These are phyloP conservation scores for Aspergillus heteromorphus DNA, from an alignment of 495 filamentous ascomycete genomes.

Conservation along the genomic window DNA sequence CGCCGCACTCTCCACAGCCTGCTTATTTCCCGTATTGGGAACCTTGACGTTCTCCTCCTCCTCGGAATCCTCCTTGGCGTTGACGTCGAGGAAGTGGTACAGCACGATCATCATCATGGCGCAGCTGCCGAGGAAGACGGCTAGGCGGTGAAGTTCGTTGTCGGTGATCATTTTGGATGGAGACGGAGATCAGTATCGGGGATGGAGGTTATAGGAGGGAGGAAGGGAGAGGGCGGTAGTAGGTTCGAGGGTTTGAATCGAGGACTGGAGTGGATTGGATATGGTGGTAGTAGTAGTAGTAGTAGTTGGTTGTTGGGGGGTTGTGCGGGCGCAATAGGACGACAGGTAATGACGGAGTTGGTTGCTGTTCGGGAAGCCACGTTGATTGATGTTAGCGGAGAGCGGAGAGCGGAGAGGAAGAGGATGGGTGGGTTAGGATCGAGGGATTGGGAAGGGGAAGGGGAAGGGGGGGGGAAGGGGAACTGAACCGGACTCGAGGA, in stretches of 20 bases:
- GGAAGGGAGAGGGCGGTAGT: neutral
- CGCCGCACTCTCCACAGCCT: constrained; percentile 15
- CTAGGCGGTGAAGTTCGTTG: constrained; percentile 75
- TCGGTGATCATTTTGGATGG: constrained; percentile 66
- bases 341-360: neutral
- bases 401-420: neutral
- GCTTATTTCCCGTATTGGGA: constrained; percentile 17
- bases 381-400: neutral
- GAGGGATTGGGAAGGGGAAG: too few species aligned
- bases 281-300: neutral
- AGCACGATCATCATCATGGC: constrained; percentile 92
- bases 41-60: constrained; percentile 21
- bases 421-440: neutral
- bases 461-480: too few species aligned
- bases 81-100: constrained; percentile 97
- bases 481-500: too few species aligned
- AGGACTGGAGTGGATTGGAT: neutral
- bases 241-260: neutral
- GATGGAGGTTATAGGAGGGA: too few species aligned
- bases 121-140: constrained; percentile 85
- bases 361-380: neutral
- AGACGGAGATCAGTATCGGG: too few species aligned
- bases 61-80: constrained; percentile 64
- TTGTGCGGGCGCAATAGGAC: neutral
- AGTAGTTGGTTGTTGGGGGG: too few species aligned